Evolutionary conservation across 495 filamentous ascomycete genomes (phyloP), one percentile per base, ranked within the genome.

Genomic region (Penicillium lividum): DNA sequence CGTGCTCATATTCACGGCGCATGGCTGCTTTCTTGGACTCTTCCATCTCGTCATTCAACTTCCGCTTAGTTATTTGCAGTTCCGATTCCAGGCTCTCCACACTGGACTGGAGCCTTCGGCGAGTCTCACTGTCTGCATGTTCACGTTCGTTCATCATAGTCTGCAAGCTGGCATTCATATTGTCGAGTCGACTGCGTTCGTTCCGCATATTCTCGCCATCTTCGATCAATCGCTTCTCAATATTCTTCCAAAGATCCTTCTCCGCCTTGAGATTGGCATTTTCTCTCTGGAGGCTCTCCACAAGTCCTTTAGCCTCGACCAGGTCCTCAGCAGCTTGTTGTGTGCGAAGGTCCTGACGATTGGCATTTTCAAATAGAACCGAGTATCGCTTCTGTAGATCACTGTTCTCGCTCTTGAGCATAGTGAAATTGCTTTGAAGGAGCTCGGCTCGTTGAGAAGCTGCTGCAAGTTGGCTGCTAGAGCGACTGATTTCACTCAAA

Each of bases 241-340:
- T 93, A 47, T 83, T 89, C 74, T 93, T 96, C 89, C 87, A 93
- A 25, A 98, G 78, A 4, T 87, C 86, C 70, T 93, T 95, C 66
- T 97, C 93, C 0, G 93, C 93, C 70, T 93, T 95, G 10, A 96
- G 84, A 69, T 96, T 97, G 18, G 92, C 89, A 58, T 84, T 93
- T 62, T 98, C 94, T 46, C 87, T 91, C 22, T 92, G 90, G 74
- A 98, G 82, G 64, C 90, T 92, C 63, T 98, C 93, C 9, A 86
- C 76, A 36, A 93, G 70, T 56, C 86, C 89, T 62, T 88, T 89
- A 1, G 88, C 85, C 69, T 96, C 94, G 8, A 97, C 85, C 0
- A 97, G 80, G 63, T 99, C 93, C 73, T 99, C 95, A 0, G 91
- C 90, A 46, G 91, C 87, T 73, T 97, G 91, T 63, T 97, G 94